These are phyloP conservation scores for Scutellaria galericulata DNA, from an alignment of 257 asterid genomes.

Conservation along the genomic window DNA sequence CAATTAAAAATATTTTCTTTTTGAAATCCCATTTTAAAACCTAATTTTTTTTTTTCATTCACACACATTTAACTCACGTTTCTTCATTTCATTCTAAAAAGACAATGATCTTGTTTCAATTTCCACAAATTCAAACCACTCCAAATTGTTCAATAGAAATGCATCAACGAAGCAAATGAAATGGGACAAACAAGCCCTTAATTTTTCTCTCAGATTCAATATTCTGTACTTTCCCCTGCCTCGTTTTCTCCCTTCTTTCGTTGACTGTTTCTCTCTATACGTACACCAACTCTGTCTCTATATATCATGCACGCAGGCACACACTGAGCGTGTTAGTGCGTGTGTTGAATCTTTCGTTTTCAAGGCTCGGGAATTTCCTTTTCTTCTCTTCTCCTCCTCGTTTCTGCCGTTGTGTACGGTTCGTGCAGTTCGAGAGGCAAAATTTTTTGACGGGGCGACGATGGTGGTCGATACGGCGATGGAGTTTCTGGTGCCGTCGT, in stretches of 20 bases:
- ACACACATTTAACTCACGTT: no score
- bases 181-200: neutral
- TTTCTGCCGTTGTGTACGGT: conserved; percentile 20
- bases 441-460: conserved; percentile 16
- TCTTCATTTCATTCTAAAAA: no score
- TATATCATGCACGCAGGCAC: conserved; percentile 47
- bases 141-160: neutral
- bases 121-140: neutral
- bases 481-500: conserved; percentile 72
- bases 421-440: conserved; percentile 29
- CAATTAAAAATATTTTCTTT: no score
- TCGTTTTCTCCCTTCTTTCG: conserved; percentile 39
- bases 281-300: conserved; percentile 31
- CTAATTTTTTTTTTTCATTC: no score
- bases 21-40: no score
- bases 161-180: neutral
- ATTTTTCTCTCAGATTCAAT: conserved; percentile 28
- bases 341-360: conserved; percentile 8
- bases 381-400: neutral
- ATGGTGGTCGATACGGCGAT: conserved; percentile 50
- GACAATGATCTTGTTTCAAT: neutral
- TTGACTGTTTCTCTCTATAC: conserved; percentile 36
- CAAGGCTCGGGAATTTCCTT: neutral
- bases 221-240: conserved; percentile 38
- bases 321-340: conserved; percentile 37